Percentiles rank a stretch among this genome's conserved stretches.
Evolutionary conservation across 2,329 filamentous ascomycete genomes (phyloP).

Genomic region (Metarhizium guizhouense): DNA sequence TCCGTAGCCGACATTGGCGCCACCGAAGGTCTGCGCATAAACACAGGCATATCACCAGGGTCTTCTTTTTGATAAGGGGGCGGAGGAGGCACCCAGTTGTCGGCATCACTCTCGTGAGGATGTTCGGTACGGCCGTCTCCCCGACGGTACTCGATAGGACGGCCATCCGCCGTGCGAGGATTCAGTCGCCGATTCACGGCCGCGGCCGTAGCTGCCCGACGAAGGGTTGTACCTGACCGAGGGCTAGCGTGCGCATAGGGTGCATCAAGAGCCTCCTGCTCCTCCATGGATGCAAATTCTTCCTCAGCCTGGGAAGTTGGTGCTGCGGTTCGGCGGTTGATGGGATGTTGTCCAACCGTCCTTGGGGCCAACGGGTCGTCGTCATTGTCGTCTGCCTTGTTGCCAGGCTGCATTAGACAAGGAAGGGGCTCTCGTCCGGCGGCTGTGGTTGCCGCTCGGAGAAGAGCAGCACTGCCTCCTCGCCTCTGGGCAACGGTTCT

Average conservation of each 20-base stretch:
- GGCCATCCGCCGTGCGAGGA: conserved; percentile 43
- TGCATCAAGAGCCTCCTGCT: conserved; percentile 55
- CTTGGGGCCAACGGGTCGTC: conserved; percentile 46
- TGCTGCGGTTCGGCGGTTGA: conserved; percentile 11
- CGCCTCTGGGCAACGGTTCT: conserved; percentile 60
- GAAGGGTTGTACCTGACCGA: conserved; percentile 59
- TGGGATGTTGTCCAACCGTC: conserved; percentile 27
- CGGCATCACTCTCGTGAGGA: conserved; percentile 78
- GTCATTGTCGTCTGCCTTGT: conserved; percentile 18
- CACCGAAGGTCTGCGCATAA: conserved; percentile 41
- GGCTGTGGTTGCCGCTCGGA: conserved; percentile 40
- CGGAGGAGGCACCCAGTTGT: conserved; percentile 81
- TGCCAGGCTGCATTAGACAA: conserved; percentile 15
- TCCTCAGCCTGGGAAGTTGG: conserved; percentile 21
- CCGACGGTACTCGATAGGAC: conserved; percentile 53
- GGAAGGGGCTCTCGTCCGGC: conserved; percentile 18
- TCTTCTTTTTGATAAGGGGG: conserved; percentile 68
- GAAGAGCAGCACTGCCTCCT: conserved; percentile 36
- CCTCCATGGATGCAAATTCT: conserved; percentile 41
- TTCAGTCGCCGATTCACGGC: conserved; percentile 62
- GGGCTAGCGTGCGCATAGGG: conserved; percentile 67
- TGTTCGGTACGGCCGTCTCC: conserved; percentile 63
- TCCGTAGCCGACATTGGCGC: conserved; percentile 23
- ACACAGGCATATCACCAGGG: conserved; percentile 45
- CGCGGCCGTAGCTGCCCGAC: conserved; percentile 67